Evolutionary conservation across 495 filamentous ascomycete genomes (phyloP), one percentile per base, ranked within the genome.

Genomic region (Penicillium salamii): DNA sequence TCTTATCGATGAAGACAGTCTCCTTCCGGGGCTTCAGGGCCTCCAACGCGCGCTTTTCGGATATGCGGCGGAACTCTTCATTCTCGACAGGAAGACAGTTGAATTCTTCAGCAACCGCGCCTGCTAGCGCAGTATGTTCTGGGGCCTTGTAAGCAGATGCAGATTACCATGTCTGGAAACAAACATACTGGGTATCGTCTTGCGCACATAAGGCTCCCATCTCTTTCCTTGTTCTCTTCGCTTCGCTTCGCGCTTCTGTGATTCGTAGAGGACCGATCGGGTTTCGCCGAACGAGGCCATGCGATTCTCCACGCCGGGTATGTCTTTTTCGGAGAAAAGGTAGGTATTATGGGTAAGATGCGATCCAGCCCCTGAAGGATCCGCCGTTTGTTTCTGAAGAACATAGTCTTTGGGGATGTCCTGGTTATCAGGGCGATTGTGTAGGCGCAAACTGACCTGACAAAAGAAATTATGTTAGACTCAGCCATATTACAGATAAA

Each of bases 41-140:
- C 42, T 84, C 78, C n/a, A 77, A 61, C 5, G 82, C 83, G 47
- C 82, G 77, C 35, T 72, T 70, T 34, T 74, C 75, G 21, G 89
- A 72, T 42, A 90, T 78, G 7, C 70, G 65, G 39, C 80, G 72
- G 44, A 87, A 85, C 59, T 93, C 88, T 21, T 78, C 78, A 41
- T 91, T 95, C 38, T 83, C 77, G 3, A 87, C 81, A 0, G 90
- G 88, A 17, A 84, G 77, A 61, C 88, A 89, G 49, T 85, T 84
- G 29, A 91, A 78, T 62, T 95, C 90, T 35, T 89, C 87, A 41
- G 75, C 78, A 21, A 92, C 80, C 21, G 76, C 81, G 19, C 88
- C 91, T 8, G 80, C 77, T 15, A 97, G 70, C 3, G 80, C 79
- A 3, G 91, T 97, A 63, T 91, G 86, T 72, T 96, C 88, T 91